Percentiles rank a stretch among this genome's conserved stretches.
Conservation (phyloP, 2,329 filamentous ascomycete species). For the Pezicula radicicola region DNA sequence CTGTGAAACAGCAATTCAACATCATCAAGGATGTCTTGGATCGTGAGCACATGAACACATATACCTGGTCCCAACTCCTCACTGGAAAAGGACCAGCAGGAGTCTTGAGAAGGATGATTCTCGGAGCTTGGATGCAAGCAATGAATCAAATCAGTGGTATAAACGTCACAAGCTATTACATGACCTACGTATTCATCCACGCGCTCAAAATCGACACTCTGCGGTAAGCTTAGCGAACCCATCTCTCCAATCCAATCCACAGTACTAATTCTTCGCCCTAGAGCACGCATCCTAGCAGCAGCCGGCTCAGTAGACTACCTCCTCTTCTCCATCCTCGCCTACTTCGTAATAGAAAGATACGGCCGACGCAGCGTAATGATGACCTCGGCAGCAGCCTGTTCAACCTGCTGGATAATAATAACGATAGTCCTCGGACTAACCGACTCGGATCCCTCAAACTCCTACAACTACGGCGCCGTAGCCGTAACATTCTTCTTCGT, state of each 20-base stretch:
- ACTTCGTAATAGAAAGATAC: constrained; percentile 32
- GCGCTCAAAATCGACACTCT: constrained; percentile 32
- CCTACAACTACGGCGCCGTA: constrained; percentile 46
- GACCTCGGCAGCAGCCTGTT: constrained; percentile 35
- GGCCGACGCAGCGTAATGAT: constrained; percentile 42
- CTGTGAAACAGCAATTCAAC: constrained; percentile 33
- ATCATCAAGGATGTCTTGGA: constrained; percentile 41
- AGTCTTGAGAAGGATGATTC: constrained; percentile 40
- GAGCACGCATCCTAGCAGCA: constrained; percentile 39
- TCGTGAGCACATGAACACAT: constrained; percentile 30
- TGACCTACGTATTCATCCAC: constrained; percentile 39
- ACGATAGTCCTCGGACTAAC: constrained; percentile 27
- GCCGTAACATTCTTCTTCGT: constrained; percentile 38
- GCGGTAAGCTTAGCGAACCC: constrained; percentile 7
- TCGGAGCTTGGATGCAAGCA: constrained; percentile 44
- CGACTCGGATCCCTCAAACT: constrained; percentile 18
- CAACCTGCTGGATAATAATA: constrained; percentile 41
- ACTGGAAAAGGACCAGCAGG: constrained; percentile 37
- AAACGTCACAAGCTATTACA: constrained; percentile 32
- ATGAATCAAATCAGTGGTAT: constrained; percentile 46
- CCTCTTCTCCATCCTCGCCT: constrained; percentile 34
- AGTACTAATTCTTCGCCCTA: constrained; percentile 7
- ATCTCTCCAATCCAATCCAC: not conserved
- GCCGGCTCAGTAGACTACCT: constrained; percentile 46
- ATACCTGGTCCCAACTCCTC: constrained; percentile 38